Base-by-base conservation (phyloP, 78 protist genomes). In the Dictyostelium discoideum region DNA sequence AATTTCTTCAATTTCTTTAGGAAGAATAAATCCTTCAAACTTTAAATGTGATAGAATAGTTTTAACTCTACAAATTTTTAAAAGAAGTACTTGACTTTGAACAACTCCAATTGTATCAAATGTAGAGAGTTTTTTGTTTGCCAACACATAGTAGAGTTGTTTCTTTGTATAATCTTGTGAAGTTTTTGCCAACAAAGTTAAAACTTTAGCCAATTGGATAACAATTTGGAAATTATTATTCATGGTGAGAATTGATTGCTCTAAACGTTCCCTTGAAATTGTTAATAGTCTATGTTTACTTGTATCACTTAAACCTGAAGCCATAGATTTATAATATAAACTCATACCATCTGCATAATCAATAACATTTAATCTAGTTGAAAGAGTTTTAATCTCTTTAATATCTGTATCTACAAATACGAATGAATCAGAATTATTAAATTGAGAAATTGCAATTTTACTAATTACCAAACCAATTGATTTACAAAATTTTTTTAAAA, bases 261-360 rank as follows among this genome's bases (percentile, higher is more conserved):
- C 84, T 2, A 90, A 16, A 20, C 87, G 65, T 20, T 37, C 42
- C 22, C 50, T 40, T 14, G 95, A 80, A 37, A 90, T 82, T 3
- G 83, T 65, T 13, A 90, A 32, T 10, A 90, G 18, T 54, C 95
- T 40, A 29, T 20, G 29, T 9, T 60, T 72, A 20, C 87, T 44
- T 10, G 54, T 32, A 14, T 69, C n/a, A 9, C 54, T 77, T 39
- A 44, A 39, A 18, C 72, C 77, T 3, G 46, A 24, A 3, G 14
- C 72, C 77, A 82, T 40, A 5, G 95, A 63, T 85, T 90, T 90
- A 50, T 82, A 90, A 54, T 82, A 90, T 13, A 90, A 39, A n/a
- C 78, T 72, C 95, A 90, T 90, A 72, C 95, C 95, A 72, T 90
- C 95, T 13, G 95, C 95, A 82, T 90, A 76, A 72, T 90, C 95